phyloP scores from a whole-genome alignment of 495 filamentous ascomycete species.

The Podospora australis region DNA sequence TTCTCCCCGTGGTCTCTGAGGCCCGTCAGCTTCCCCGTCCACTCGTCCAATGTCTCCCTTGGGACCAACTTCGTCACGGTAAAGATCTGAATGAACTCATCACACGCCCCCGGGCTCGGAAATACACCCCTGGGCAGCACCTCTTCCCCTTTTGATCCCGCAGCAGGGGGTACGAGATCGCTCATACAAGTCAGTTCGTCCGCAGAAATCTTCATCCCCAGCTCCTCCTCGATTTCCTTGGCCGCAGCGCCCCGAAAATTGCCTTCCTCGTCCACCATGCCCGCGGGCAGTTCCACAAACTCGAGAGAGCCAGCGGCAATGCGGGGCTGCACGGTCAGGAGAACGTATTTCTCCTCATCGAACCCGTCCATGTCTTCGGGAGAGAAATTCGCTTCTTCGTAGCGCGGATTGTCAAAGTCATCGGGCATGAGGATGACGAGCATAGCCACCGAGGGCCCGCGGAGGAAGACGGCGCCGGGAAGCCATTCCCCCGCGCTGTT shows the following conservation, averaged over 20 bases:
- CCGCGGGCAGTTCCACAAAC: slow-evolving; percentile 77
- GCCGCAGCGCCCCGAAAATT: slow-evolving; percentile 73
- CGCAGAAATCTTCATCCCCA: slow-evolving; percentile 50
- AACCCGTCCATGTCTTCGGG: slow-evolving; percentile 29
- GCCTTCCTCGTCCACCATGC: slow-evolving; percentile 78
- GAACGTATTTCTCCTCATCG: slow-evolving; percentile 54
- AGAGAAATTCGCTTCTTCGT: too few species aligned
- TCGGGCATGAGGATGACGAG: slow-evolving; percentile 71
- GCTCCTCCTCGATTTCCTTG: slow-evolving; percentile 77
- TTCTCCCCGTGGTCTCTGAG: slow-evolving; percentile 73
- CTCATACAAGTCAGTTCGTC: slow-evolving; percentile 44
- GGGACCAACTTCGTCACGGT: slow-evolving; percentile 64
- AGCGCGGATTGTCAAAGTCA: slow-evolving; percentile 52
- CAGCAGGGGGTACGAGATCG: slow-evolving; percentile 52
- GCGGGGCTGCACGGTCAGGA: slow-evolving; percentile 79
- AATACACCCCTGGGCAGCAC: slow-evolving; percentile 58
- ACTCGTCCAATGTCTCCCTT: slow-evolving; percentile 54
- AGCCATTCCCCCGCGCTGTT: slow-evolving; percentile 59
- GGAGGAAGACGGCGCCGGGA: slow-evolving; percentile 71
- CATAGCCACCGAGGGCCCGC: slow-evolving; percentile 78
- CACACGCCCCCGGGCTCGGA: slow-evolving; percentile 72
- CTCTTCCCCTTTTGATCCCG: slow-evolving; percentile 23
- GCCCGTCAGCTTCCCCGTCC: slow-evolving; percentile 73
- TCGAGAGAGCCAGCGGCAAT: slow-evolving; percentile 69
- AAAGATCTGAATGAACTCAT: slow-evolving; percentile 79